phyloP scores from a whole-genome alignment of 345 rosid species.

The Gossypium herbaceum region DNA sequence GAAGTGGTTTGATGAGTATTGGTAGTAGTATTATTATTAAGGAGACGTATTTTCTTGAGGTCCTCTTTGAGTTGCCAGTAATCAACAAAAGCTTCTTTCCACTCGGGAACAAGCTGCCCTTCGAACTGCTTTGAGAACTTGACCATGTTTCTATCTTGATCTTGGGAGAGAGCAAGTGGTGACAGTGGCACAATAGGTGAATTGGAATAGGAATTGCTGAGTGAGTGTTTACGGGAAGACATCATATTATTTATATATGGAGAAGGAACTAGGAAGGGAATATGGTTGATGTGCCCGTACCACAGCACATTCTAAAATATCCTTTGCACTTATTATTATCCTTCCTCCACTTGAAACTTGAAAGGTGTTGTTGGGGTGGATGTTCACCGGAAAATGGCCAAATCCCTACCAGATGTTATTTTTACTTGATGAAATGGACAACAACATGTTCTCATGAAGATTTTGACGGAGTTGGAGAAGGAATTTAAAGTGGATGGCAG shows the following conservation, averaged over 20 bases:
- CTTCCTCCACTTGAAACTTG: slow-evolving; percentile 51
- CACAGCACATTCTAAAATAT: slow-evolving; percentile 63
- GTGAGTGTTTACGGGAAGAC: slow-evolving; percentile 37
- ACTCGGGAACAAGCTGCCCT: slow-evolving; percentile 93
- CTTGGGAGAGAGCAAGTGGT: slow-evolving; percentile 12
- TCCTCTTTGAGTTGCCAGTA: slow-evolving; percentile 87
- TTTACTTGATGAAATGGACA: slow-evolving; percentile 6
- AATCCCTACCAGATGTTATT: slow-evolving; percentile 19
- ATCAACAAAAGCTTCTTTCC: slow-evolving; percentile 98
- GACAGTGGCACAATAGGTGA: not conserved
- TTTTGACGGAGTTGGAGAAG: slow-evolving; percentile 13
- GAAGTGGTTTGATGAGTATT: slow-evolving; percentile 6
- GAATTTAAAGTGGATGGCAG: slow-evolving; percentile 19
- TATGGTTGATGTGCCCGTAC: slow-evolving; percentile 28
- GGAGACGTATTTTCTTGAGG: slow-evolving; percentile 55
- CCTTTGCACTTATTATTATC: slow-evolving; percentile 34
- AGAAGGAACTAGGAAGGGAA: slow-evolving; percentile 25
- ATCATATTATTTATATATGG: slow-evolving; percentile 39
- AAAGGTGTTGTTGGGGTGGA: slow-evolving; percentile 7
- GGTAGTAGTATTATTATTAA: slow-evolving; percentile 14
- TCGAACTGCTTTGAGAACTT: slow-evolving; percentile 87
- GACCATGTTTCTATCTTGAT: slow-evolving; percentile 47
- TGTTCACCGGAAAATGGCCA: slow-evolving; percentile 39
- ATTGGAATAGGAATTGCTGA: slow-evolving; percentile 4
- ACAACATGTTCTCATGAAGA: slow-evolving; percentile 20